phyloP scores from a whole-genome alignment of 2,329 filamentous ascomycete genomes.

The Penicillium sp. region DNA sequence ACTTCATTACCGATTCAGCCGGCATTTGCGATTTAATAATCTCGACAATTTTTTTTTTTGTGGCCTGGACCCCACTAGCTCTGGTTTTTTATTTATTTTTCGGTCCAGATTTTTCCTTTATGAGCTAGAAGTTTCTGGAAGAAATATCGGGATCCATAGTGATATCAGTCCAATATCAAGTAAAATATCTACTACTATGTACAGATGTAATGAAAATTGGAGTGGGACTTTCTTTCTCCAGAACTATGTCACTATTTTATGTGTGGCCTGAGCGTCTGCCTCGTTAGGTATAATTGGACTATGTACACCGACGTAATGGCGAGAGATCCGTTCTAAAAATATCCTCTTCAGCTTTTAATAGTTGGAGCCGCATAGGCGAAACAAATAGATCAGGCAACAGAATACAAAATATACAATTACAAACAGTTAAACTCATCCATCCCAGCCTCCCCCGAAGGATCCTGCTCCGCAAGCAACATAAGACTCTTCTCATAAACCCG shows the following conservation, averaged over 20 bases:
- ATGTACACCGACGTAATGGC: background rate
- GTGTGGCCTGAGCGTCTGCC: constrained; percentile 5
- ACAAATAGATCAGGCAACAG: background rate
- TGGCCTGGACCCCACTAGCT: constrained; percentile 1
- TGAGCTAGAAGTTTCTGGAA: constrained; percentile 9
- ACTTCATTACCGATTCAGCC: background rate
- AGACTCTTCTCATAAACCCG: constrained; percentile 78
- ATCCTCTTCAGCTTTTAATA: background rate
- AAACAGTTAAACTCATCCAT: constrained; percentile 19
- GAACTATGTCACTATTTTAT: background rate
- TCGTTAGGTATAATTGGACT: background rate
- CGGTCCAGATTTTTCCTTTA: background rate
- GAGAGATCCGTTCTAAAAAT: constrained; percentile 2
- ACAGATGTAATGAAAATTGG: background rate
- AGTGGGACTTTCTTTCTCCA: background rate
- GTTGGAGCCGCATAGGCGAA: background rate
- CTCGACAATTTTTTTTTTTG: background rate
- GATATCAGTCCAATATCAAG: background rate
- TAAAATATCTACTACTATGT: background rate
- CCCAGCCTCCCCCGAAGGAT: constrained; percentile 11
- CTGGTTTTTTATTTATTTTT: background rate
- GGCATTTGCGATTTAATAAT: background rate
- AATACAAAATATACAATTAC: background rate
- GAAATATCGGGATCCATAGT: background rate
- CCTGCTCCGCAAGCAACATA: constrained; percentile 63